Evolutionary conservation across 169 alveolate genomes (phyloP).

Genomic region (Babesia ovis): DNA sequence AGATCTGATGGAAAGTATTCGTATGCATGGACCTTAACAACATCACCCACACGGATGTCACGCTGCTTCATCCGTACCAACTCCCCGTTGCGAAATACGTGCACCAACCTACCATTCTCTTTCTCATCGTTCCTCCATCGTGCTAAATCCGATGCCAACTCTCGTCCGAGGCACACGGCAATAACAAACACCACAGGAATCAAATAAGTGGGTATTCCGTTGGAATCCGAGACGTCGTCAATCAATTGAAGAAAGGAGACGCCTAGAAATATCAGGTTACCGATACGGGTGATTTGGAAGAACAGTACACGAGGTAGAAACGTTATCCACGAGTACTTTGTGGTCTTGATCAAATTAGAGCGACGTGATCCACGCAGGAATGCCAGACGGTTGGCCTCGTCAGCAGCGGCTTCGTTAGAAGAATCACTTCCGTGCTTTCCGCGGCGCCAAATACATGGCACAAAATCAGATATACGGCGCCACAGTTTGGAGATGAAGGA

Average conservation of each 20-base stretch:
- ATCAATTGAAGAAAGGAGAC: conserved; percentile 86
- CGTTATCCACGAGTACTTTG: conserved; percentile 62
- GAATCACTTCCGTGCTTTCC: neutral
- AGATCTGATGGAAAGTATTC: conserved; percentile 94
- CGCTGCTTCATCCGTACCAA: conserved; percentile 81
- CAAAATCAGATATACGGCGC: conserved; percentile 1
- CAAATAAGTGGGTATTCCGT: conserved; percentile 88
- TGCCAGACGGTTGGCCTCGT: conserved; percentile 37
- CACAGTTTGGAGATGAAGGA: conserved; percentile 11
- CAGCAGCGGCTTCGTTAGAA: conserved; percentile 22
- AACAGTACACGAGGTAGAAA: conserved; percentile 67
- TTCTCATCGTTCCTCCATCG: conserved; percentile 87
- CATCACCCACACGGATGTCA: conserved; percentile 89
- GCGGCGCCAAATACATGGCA: neutral
- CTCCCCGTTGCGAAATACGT: conserved; percentile 74
- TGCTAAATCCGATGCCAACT: conserved; percentile 89
- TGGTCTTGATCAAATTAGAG: conserved; percentile 59
- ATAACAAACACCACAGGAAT: conserved; percentile 92
- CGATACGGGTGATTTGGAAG: conserved; percentile 76
- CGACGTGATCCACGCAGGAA: conserved; percentile 34
- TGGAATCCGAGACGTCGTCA: conserved; percentile 82
- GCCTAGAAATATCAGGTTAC: conserved; percentile 87
- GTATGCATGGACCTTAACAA: conserved; percentile 85
- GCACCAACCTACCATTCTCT: conserved; percentile 85
- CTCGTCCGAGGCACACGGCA: conserved; percentile 89